Base-by-base conservation (phyloP, 805 yeast species). In the Limtongozyma cylindracea region DNA sequence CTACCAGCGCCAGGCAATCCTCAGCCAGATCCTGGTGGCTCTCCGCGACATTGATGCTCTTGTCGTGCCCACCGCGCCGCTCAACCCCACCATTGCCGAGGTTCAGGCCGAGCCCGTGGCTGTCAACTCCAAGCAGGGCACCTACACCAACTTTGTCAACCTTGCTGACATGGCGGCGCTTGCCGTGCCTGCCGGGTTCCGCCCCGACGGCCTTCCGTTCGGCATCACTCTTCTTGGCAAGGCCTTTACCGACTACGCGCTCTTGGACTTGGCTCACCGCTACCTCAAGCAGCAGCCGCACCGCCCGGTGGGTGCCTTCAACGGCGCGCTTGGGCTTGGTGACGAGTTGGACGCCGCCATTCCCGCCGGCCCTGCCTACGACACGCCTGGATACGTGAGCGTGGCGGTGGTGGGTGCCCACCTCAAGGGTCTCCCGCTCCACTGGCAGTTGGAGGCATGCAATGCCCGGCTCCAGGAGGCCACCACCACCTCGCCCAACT, bases 371-470 rank as follows among this genome's bases (percentile, higher is more conserved):
- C 24, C 26, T 8, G 21, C 31, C 24, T 25, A 22, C 2, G 25
- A 31, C 28, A 30, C 33, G 13, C n/a, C n/a, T n/a, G n/a, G n/a
- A n/a, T n/a, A n/a, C n/a, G 53, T 78, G 27, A 57, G 68, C 28
- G 48, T 84, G 26, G 95, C 95, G 1, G 98, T 88, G 17, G 96
- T 84, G 21, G 98, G 98, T 25, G 95, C 95, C 21, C 98, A 84
- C 40, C 55, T 88, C 31, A 53, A 65, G 25, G 94, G 93, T 1
- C 61, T 78, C 54, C 80, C 80, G 21, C 56, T 84, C 33, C 80
- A 84, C 45, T 82, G 95, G 94, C 98, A 84, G 50, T 55, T 84
- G 28, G 71, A 73, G 34, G 62, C 72, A 41, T 88, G 71, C 20
- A 62, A 68, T 34, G 96, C 96, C 15, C 45, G 63, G 2, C 63